Conservation (phyloP, 371 early-diverging fungal species). For the Zychaea mexicana region DNA sequence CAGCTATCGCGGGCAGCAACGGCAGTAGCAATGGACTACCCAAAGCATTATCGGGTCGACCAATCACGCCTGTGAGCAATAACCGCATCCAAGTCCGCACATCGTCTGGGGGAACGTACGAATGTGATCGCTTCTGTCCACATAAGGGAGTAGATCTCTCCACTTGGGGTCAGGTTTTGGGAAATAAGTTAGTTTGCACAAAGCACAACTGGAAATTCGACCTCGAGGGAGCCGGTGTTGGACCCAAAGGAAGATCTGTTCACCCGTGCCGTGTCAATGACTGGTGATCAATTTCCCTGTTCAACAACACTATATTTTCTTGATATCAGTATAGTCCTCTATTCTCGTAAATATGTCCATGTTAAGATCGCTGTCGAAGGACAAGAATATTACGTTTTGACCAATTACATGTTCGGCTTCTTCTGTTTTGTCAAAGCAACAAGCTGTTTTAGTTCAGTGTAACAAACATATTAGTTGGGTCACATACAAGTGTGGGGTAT, state of each 20-base stretch:
- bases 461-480: not conserved
- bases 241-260: conserved; percentile 51
- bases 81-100: conserved; percentile 62
- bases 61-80: conserved; percentile 42
- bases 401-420: not conserved
- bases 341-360: not conserved
- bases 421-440: not conserved
- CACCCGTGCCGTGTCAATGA: conserved; percentile 68
- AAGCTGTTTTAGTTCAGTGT: not conserved
- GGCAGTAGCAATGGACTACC: not conserved
- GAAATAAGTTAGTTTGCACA: conserved; percentile 59
- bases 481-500: not conserved
- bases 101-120: conserved; percentile 55
- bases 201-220: conserved; percentile 71
- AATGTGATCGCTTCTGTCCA: conserved; percentile 71
- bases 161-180: conserved; percentile 66
- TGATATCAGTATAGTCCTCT: not conserved
- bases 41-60: conserved; percentile 23
- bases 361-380: not conserved
- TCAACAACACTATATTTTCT: conserved; percentile 1
- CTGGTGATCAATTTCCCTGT: conserved; percentile 42
- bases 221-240: conserved; percentile 47
- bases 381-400: not conserved
- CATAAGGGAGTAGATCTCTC: conserved; percentile 68
- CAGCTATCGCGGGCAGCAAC: not conserved